Evolutionary conservation across 2,329 filamentous ascomycete species (phyloP), one percentile per base, ranked within the genome.

Genomic region (Curvularia hawaiiensis): DNA sequence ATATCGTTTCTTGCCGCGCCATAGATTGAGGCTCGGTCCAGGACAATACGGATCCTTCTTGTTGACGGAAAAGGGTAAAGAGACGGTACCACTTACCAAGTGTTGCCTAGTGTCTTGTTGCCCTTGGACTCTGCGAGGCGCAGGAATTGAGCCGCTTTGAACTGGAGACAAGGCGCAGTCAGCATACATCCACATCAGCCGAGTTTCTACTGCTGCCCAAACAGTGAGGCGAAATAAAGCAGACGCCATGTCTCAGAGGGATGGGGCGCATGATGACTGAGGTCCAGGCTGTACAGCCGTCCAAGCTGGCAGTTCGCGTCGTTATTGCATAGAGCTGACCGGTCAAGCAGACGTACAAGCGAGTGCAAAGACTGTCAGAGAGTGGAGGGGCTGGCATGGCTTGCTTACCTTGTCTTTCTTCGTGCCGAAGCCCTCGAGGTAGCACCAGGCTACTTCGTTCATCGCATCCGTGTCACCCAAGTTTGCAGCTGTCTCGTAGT

Each of bases 401-500:
- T 55, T 60, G 85, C 91, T 78, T 83, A 97, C 94, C 90, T 97
- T 98, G 82, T 99, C 93, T 78, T 98, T 99, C 77, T 92, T 95
- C 72, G 92, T 94, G 33, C 95, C 95, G 78, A 96, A 97, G n/a
- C 95, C 95, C 74, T 97, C 90, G 28, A 96, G 78, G 82, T 95
- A 98, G 80, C 95, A 99, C 92, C 92, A 96, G 35, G 88, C 95
- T 52, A 89, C 89, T 78, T 98, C 94, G 74, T 97, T 97, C 93
- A 98, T 97, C 56, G 93, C 95, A 80, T 99, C 95, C 44, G 91
- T 91, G 77, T 99, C 95, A 60, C 95, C 95, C 65, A 99, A 80
- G 75, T 99, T 98, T 59, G 95, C 95, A 28, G 95, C 95, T 10
- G 94, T 97, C 79, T 98, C 94, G 77, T 98, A 99, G 77, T 98